phyloP scores from a whole-genome alignment of 192 early-diverging fungal genomes.

The Linnemannia schmuckeri region DNA sequence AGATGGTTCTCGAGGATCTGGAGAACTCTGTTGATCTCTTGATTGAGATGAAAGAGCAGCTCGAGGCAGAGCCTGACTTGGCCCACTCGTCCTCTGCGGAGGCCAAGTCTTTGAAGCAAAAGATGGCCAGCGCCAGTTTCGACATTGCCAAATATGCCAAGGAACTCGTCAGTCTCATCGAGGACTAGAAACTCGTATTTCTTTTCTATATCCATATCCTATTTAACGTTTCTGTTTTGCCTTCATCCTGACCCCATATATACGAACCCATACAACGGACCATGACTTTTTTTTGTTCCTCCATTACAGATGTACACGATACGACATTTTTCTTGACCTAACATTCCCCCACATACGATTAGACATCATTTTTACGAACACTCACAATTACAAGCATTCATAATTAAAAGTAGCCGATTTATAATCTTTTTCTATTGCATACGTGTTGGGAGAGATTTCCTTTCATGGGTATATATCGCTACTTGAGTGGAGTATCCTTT shows the following conservation, averaged over 20 bases:
- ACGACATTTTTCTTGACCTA: not conserved
- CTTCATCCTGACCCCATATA: not conserved
- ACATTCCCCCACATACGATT: not conserved
- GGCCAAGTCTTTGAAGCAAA: constrained; percentile 83
- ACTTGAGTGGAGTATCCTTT: no score
- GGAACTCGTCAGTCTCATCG: constrained; percentile 78
- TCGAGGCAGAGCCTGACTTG: constrained; percentile 62
- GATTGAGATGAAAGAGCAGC: constrained; percentile 68
- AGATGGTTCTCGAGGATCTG: constrained; percentile 73
- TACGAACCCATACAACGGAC: not conserved
- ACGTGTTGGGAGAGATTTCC: no score
- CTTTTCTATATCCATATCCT: not conserved
- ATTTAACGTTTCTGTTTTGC: not conserved
- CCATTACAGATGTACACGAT: constrained; percentile 2
- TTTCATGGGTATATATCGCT: no score
- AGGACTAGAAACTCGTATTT: constrained; percentile 19
- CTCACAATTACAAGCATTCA: not conserved
- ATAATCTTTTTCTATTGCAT: no score
- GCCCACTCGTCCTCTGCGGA: constrained; percentile 50
- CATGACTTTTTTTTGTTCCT: not conserved
- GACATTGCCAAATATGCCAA: constrained; percentile 94
- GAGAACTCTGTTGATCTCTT: constrained; percentile 64
- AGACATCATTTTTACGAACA: constrained; percentile 4
- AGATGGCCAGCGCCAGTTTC: constrained; percentile 85
- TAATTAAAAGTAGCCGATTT: no score